A percentile compares a stretch with the other conserved stretches of the same genome.
Conservation (phyloP, 208 protist genomes). For the Crithidia thermophila region DNA sequence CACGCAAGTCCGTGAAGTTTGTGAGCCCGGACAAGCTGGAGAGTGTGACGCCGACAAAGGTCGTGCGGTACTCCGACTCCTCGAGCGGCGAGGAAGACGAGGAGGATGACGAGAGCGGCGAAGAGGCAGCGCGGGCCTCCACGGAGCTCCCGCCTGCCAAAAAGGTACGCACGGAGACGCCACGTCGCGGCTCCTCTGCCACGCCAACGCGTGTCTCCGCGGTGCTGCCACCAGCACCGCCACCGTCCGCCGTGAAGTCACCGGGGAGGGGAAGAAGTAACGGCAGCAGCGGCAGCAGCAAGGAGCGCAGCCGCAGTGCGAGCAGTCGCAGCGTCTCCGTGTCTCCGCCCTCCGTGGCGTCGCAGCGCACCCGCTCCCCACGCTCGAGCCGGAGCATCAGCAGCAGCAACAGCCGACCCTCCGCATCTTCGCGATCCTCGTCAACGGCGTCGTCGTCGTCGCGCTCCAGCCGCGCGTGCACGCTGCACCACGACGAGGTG, state of each 20-base stretch:
- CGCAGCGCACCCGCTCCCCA: constrained; percentile 15
- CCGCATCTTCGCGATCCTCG: background rate
- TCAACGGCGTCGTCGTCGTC: background rate
- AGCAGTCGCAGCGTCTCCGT: background rate
- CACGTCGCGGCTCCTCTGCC: background rate
- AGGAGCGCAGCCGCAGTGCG: background rate
- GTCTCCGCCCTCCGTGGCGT: constrained; percentile 4
- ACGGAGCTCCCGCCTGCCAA: constrained; percentile 4
- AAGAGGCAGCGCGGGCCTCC: constrained; percentile 4
- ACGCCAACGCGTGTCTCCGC: constrained; percentile 15
- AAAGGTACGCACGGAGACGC: constrained; percentile 10
- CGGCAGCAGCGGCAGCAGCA: background rate
- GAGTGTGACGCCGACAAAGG: constrained; percentile 45
- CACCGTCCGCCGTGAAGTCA: constrained; percentile 28
- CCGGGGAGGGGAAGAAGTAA: background rate
- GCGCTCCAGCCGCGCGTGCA: background rate
- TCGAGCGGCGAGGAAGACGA: constrained; percentile 7
- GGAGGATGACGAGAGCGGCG: constrained; percentile 13
- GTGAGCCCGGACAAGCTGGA: constrained; percentile 52
- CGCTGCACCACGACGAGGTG: constrained; percentile 45
- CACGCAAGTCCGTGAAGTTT: constrained; percentile 84
- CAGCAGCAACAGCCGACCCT: constrained; percentile 8
- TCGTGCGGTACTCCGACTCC: constrained; percentile 8
- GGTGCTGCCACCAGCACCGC: constrained; percentile 21
- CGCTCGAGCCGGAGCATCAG: background rate